Conservation (phyloP, 2,329 filamentous ascomycete species). For the Aspergillus thermomutatus region DNA sequence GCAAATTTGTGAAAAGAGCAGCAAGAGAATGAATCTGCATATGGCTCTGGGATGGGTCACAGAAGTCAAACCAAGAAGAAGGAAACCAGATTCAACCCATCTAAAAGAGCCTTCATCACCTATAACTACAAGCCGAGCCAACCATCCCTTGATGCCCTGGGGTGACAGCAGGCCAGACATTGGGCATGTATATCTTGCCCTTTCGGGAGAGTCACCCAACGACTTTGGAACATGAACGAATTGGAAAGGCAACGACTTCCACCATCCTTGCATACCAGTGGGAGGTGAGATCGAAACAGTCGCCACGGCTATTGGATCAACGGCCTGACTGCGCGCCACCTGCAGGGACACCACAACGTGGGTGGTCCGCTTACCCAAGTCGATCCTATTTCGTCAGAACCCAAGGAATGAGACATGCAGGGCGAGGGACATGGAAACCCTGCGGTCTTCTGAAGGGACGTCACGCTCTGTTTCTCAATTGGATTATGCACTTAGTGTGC, state of each 20-base stretch:
- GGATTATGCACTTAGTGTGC: constrained; percentile 8
- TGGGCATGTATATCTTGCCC: constrained; percentile 20
- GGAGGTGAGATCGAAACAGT: constrained; percentile 21
- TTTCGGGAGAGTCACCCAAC: constrained; percentile 27
- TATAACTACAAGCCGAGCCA: constrained; percentile 26
- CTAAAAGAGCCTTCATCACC: constrained; percentile 23
- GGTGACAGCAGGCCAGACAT: constrained; percentile 16
- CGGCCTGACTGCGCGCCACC: constrained; percentile 16
- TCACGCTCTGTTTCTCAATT: constrained; percentile 11
- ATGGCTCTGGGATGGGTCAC: not conserved
- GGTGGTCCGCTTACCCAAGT: constrained; percentile 22
- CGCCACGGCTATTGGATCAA: constrained; percentile 24
- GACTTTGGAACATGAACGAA: constrained; percentile 25
- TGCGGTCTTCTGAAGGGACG: constrained; percentile 17
- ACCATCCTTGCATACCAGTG: constrained; percentile 39
- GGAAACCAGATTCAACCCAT: not conserved
- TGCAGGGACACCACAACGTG: constrained; percentile 33
- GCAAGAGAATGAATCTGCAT: not conserved
- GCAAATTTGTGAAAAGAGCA: not conserved
- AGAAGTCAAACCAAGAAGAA: not conserved
- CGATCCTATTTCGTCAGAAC: constrained; percentile 28
- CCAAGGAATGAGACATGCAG: constrained; percentile 32
- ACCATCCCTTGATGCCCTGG: constrained; percentile 30
- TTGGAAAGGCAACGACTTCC: constrained; percentile 19
- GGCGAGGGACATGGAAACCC: constrained; percentile 15